phyloP scores from a whole-genome alignment of 2,329 filamentous ascomycete genomes.

The Cytospora leucostoma region DNA sequence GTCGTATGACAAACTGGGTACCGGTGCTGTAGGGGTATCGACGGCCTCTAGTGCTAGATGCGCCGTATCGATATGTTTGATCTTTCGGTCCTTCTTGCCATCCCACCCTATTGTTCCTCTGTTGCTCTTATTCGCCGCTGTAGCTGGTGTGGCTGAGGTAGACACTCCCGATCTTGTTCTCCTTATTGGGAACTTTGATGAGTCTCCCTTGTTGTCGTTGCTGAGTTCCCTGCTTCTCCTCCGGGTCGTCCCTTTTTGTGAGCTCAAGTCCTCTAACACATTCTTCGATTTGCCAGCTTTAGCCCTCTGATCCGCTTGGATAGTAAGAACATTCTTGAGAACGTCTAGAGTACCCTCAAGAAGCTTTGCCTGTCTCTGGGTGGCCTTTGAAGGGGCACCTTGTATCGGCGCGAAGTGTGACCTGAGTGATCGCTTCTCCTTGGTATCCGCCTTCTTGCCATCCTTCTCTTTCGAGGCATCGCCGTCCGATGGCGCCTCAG shows the following conservation, averaged over 20 bases:
- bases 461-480: background rate
- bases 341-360: slow-evolving; percentile 42
- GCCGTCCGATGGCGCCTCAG: background rate
- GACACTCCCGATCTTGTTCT: background rate
- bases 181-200: background rate
- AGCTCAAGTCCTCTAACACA: background rate
- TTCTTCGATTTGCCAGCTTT: slow-evolving; percentile 20
- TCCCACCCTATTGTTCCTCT: background rate
- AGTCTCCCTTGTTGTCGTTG: background rate
- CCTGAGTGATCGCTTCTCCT: slow-evolving; percentile 21
- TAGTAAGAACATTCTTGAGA: slow-evolving; percentile 41
- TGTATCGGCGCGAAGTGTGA: slow-evolving; percentile 19
- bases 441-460: slow-evolving; percentile 17
- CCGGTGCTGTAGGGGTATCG: slow-evolving; percentile 33
- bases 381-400: slow-evolving; percentile 10
- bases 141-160: background rate
- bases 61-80: slow-evolving; percentile 34
- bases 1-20: slow-evolving; percentile 69
- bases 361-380: slow-evolving; percentile 36
- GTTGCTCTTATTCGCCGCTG: background rate
- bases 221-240: slow-evolving; percentile 5
- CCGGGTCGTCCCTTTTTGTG: slow-evolving; percentile 8
- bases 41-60: slow-evolving; percentile 27
- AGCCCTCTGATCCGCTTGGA: slow-evolving; percentile 29
- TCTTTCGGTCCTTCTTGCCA: slow-evolving; percentile 8